These are phyloP conservation scores for Cadophora malorum DNA, from an alignment of 2,329 filamentous ascomycete genomes.

Conservation along the genomic window DNA sequence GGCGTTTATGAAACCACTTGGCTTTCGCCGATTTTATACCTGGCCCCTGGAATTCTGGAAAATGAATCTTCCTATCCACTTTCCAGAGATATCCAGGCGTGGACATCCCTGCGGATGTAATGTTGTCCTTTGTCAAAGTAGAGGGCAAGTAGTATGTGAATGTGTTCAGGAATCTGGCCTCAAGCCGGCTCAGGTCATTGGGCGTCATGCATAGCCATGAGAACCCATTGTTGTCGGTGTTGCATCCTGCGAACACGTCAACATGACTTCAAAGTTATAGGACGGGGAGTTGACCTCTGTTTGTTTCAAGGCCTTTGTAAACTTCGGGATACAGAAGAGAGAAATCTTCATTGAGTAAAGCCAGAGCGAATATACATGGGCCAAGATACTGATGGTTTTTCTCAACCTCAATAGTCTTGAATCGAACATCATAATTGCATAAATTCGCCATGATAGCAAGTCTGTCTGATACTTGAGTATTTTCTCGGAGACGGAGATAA, in stretches of 20 bases:
- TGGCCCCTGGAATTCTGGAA: not conserved
- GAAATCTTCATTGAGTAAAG: slow-evolving; percentile 15
- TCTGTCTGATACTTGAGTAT: slow-evolving; percentile 12
- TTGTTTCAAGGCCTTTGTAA: not conserved
- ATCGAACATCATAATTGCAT: slow-evolving; percentile 17
- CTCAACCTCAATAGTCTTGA: slow-evolving; percentile 8
- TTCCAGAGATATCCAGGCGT: slow-evolving; percentile 11
- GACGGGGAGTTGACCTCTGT: not conserved
- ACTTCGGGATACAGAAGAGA: slow-evolving; percentile 13
- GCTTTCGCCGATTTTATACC: not conserved
- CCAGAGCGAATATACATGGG: not conserved
- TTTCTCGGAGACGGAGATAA: not conserved
- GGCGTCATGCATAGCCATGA: slow-evolving; percentile 4
- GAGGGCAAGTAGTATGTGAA: slow-evolving; percentile 3
- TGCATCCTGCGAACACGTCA: not conserved
- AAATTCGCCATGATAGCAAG: slow-evolving; percentile 20
- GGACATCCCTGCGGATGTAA: not conserved
- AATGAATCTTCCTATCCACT: slow-evolving; percentile 13
- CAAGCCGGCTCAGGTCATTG: not conserved
- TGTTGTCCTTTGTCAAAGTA: not conserved
- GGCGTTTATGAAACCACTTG: slow-evolving; percentile 1
- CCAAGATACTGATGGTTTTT: slow-evolving; percentile 6
- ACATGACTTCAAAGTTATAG: not conserved
- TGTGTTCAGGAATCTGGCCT: slow-evolving; percentile 14
- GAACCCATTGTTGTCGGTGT: not conserved